Evolutionary conservation across 305 asterid genomes (phyloP).

Genomic region (Coffea humblotiana): DNA sequence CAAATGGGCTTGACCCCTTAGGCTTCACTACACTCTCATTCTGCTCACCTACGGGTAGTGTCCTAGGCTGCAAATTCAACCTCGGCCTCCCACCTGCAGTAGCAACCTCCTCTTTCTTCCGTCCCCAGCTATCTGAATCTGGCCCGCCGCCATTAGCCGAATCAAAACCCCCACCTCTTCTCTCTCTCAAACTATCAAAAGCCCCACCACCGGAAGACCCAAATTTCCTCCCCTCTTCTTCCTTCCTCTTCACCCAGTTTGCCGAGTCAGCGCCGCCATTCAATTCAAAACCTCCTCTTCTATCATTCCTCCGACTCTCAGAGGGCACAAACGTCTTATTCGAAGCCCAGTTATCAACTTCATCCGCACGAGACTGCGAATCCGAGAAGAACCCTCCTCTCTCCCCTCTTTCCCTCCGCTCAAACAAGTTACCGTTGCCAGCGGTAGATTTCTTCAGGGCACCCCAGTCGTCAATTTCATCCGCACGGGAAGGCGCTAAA

Average conservation of each 20-base stretch:
- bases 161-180: conserved; percentile 50
- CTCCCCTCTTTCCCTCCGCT: conserved; percentile 77
- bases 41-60: conserved; percentile 31
- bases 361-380: conserved; percentile 84
- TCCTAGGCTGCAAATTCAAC: conserved; percentile 50
- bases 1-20: conserved; percentile 68
- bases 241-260: conserved; percentile 69
- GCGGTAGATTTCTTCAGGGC: conserved; percentile 49
- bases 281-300: conserved; percentile 69
- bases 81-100: conserved; percentile 33
- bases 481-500: conserved; percentile 69
- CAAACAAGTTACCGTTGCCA: conserved; percentile 53
- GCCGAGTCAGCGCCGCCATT: conserved; percentile 59
- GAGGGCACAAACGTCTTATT: conserved; percentile 68
- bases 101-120: conserved; percentile 35
- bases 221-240: conserved; percentile 52
- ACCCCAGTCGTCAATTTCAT: conserved; percentile 87
- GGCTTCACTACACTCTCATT: conserved; percentile 41
- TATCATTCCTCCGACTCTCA: conserved; percentile 59
- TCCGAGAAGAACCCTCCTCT: conserved; percentile 79
- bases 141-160: conserved; percentile 8
- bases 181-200: conserved; percentile 70
- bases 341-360: conserved; percentile 80
- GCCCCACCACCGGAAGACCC: conserved; percentile 36
- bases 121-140: conserved; percentile 42